Evolutionary conservation across 2,329 filamentous ascomycete genomes (phyloP), one percentile per base, ranked within the genome.

Genomic region (Diplodia corticola): DNA sequence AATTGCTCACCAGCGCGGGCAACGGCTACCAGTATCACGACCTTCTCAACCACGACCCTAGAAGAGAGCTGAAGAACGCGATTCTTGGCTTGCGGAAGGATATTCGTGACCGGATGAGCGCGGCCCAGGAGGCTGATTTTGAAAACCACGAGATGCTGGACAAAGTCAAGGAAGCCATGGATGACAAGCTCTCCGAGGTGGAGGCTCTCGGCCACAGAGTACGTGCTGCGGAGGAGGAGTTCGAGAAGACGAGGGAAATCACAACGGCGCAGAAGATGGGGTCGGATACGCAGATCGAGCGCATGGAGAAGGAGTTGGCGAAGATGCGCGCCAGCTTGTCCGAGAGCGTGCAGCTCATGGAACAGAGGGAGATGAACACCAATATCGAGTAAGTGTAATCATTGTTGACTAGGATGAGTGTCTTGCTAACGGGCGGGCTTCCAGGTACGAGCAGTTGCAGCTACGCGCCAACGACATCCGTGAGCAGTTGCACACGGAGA

Each of bases 401-500:
- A 5, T 51, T 22, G 5, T 17, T 7, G 60, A 22, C 12, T 2
- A 24, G 3, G 12, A 6, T 1, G 37, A 7, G 5, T 12, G 13
- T 28, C 35, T 22, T 28, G 55, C 65, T 70, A 66, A 68, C 66
- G 4, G 10, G 13, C 3, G 13, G 5, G n/a, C 10, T 35, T 33
- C 6, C 67, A 94, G 91, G 74, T 96, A 97, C 75, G 94, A 98
- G 75, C 93, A 97, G 76, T 82, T 98, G 55, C 92, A 91, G n/a
- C 86, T 96, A 64, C 87, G 88, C 35, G 92, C 92, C 55, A 92
- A 92, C 69, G 83, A 91, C 0, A 84, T 98, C 26, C 88, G 95
- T n/a, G 95, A 99, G 77, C 93, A 98, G 77, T 84, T 99, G n/a
- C 95, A 99, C 78, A 97, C 93, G 0, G 93, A 97, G 77, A 92